A percentile compares a stretch with the other conserved stretches of the same genome.
Evolutionary conservation across 441 rosid species (phyloP).

Genomic region (Euphorbia corollata): DNA sequence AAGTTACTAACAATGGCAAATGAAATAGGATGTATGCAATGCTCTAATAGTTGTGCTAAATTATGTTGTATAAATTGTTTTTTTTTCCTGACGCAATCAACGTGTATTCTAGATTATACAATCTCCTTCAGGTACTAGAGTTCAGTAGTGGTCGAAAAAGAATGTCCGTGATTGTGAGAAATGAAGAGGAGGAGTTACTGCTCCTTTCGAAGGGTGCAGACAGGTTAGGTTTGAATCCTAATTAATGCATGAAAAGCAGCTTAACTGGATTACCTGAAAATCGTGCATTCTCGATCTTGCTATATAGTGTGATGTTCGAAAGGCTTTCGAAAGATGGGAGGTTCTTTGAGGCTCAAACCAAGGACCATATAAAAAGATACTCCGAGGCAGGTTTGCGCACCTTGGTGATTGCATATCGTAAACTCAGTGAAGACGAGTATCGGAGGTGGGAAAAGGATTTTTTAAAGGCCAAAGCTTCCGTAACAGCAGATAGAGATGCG

Average conservation of each 20-base stretch:
- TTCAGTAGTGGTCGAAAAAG: constrained; percentile 83
- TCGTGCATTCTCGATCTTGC: no score
- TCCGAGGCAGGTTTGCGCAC: constrained; percentile 84
- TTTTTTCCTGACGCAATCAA: constrained; percentile 10
- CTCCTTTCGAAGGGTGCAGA: constrained; percentile 89
- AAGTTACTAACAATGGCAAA: no score
- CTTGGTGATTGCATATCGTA: constrained; percentile 69
- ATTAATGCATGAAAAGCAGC: no score
- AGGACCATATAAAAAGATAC: constrained; percentile 52
- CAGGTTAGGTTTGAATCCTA: constrained; percentile 43
- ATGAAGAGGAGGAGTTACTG: constrained; percentile 44
- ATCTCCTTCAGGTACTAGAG: constrained; percentile 68
- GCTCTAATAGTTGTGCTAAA: not conserved
- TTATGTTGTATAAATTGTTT: no score
- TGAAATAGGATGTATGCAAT: no score
- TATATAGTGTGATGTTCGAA: constrained; percentile 69
- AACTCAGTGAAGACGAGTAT: constrained; percentile 52
- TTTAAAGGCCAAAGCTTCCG: constrained; percentile 51
- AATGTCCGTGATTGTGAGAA: constrained; percentile 80
- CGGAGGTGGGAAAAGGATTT: constrained; percentile 47
- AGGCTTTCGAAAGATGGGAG: constrained; percentile 57
- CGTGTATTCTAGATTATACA: constrained; percentile 38
- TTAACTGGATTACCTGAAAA: no score
- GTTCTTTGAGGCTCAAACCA: constrained; percentile 45
- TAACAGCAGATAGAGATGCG: constrained; percentile 52